Conservation (phyloP, 108 stramenopile genomes). For the Schizochytrium sp. region DNA sequence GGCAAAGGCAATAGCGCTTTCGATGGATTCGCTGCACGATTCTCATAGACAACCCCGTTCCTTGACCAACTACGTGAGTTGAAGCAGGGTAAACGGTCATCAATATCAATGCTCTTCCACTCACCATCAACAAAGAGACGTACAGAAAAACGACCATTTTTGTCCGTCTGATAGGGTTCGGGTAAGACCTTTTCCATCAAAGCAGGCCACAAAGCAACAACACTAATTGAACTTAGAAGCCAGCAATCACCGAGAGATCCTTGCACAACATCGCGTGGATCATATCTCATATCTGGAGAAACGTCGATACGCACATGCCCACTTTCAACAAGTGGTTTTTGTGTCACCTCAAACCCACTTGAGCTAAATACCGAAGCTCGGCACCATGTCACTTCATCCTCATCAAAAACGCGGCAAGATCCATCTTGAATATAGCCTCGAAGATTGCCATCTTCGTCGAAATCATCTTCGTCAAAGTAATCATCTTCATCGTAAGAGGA, state of each 20-base stretch:
- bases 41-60: background rate
- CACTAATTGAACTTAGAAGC: conserved; percentile 27
- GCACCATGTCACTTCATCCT: background rate
- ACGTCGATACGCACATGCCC: background rate
- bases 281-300: background rate
- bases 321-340: background rate
- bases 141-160: background rate
- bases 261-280: background rate
- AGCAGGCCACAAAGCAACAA: conserved; percentile 37
- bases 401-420: background rate
- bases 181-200: background rate
- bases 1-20: conserved; percentile 20
- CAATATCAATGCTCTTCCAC: background rate
- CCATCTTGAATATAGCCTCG: no score
- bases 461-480: no score
- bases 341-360: no score
- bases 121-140: conserved; percentile 42
- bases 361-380: background rate
- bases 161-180: no score
- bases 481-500: no score
- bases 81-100: conserved; percentile 1
- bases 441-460: no score
- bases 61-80: background rate
- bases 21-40: background rate
- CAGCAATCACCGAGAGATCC: conserved; percentile 50